Base-by-base conservation (phyloP, 345 rosid genomes). In the Bruguiera gymnorhiza region DNA sequence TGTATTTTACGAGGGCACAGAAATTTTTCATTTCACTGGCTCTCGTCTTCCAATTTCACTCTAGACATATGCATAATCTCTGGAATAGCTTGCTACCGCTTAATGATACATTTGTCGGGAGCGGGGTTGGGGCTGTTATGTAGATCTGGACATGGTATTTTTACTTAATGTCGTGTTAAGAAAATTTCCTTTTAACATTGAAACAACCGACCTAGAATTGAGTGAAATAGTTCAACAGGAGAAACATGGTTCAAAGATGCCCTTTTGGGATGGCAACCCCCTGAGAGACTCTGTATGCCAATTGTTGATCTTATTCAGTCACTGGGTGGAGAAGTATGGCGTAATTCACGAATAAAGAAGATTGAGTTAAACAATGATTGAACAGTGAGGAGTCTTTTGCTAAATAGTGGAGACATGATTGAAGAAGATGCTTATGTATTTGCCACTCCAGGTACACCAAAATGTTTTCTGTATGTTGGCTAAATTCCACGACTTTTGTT, bases 221-320 rank as follows among this genome's bases (percentile, higher is more conserved):
- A 64, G 51, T 46, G 48, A 60, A 23, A 36, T 74, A 18, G 9
- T 43, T 66, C 68, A 62, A 83, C 87, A 93, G 97, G 97, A 91
- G 81, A 94, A 91, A 73, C 87, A 94, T 81, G 98, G 98, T 65
- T 94, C 97, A 19, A 94, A 94, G 82, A 89, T 94, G 93, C 97
- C 97, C 59, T 94, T 94, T 77, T 86, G 91, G 78, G 97, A 94
- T 86, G 97, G 97, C 60, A 94, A 87, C 98, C 97, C 53, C 97
- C 97, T 0, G 97, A 94, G 83, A 88, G 98, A 76, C 98, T 90
- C 50, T 91, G 97, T 79, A 81, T 79, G 90, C 98, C 98, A 6
- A 74, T 91, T 21, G 91, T 83, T 65, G 83, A 91, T 66, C 96
- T 89, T 79, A 84, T 93, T 69, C 81, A 73, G 26, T 89, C 96